These are phyloP conservation scores for Penicillium riverlandense DNA, from an alignment of 495 filamentous ascomycete genomes.

Conservation along the genomic window DNA sequence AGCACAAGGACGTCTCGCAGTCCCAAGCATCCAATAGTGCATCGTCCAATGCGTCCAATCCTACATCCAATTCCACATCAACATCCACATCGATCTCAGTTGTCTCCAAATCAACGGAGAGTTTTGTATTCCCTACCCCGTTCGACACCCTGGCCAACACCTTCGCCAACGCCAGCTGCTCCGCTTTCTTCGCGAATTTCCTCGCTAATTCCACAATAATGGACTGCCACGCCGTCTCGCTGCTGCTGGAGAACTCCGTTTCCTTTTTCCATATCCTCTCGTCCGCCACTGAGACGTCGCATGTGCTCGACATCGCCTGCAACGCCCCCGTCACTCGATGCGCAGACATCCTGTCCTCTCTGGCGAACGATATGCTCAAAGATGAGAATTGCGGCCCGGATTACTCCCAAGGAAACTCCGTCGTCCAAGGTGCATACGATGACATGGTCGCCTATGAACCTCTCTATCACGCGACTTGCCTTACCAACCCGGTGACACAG, in stretches of 20 bases:
- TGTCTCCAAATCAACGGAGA: constrained; percentile 11
- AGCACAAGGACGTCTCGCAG: constrained; percentile 1
- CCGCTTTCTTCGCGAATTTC: constrained; percentile 61
- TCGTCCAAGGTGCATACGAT: constrained; percentile 66
- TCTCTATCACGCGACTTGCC: constrained; percentile 72
- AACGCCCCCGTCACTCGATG: constrained; percentile 53
- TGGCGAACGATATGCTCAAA: constrained; percentile 52
- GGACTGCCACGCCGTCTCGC: constrained; percentile 64
- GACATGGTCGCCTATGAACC: constrained; percentile 67
- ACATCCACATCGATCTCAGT: constrained; percentile 5
- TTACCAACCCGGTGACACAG: constrained; percentile 41
- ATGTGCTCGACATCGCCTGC: constrained; percentile 67
- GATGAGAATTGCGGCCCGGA: constrained; percentile 63
- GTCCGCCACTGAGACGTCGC: constrained; percentile 58
- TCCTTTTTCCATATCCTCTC: constrained; percentile 70
- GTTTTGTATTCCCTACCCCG: constrained; percentile 46
- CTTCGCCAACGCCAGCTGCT: constrained; percentile 57
- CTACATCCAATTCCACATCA: no score
- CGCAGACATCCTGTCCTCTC: constrained; percentile 45
- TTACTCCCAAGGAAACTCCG: constrained; percentile 53
- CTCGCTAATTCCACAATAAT: constrained; percentile 55
- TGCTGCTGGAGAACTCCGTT: constrained; percentile 64
- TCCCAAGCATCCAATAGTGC: background rate
- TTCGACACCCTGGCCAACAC: constrained; percentile 69
- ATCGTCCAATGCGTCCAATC: constrained; percentile 1